Evolutionary conservation across 2,329 filamentous ascomycete species (phyloP).

Genomic region (Laburnicola sp.): DNA sequence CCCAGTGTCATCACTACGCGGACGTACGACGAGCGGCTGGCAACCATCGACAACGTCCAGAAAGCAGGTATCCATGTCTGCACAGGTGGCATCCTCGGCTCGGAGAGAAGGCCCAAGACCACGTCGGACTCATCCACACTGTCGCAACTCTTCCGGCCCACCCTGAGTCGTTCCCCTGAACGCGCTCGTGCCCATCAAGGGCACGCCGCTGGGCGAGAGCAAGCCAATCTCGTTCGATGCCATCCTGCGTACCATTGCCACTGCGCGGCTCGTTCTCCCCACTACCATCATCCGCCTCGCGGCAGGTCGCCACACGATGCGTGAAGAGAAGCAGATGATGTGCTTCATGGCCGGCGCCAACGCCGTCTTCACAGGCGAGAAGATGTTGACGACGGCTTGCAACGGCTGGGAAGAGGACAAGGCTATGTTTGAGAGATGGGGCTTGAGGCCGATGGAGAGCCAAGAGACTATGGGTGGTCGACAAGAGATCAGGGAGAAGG

Average conservation of each 20-base stretch:
- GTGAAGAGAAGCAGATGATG: constrained; percentile 83
- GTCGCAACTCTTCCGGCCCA: constrained; percentile 78
- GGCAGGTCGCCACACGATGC: constrained; percentile 80
- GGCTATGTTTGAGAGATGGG: constrained; percentile 81
- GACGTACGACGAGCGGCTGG: constrained; percentile 82
- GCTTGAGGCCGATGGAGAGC: constrained; percentile 71
- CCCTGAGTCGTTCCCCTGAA: constrained; percentile 90
- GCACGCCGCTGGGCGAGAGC: constrained; percentile 77
- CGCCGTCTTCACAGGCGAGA: constrained; percentile 93
- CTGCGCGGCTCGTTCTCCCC: constrained; percentile 80
- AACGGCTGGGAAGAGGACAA: constrained; percentile 89
- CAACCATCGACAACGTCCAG: constrained; percentile 77
- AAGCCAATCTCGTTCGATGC: constrained; percentile 75
- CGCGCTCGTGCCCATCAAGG: constrained; percentile 85
- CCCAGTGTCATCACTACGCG: constrained; percentile 83
- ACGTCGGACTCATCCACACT: constrained; percentile 80
- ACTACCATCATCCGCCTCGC: constrained; percentile 84
- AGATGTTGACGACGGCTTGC: constrained; percentile 91
- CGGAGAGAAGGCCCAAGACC: constrained; percentile 76
- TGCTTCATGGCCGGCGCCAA: constrained; percentile 93
- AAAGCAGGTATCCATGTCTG: constrained; percentile 89
- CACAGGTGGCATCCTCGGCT: constrained; percentile 86
- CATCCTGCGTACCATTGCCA: constrained; percentile 80
- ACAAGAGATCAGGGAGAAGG: constrained; percentile 24
- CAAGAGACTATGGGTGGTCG: constrained; percentile 41